Conservation (phyloP, 2,329 filamentous ascomycete genomes). For the Malbranchea cinnamomea region DNA sequence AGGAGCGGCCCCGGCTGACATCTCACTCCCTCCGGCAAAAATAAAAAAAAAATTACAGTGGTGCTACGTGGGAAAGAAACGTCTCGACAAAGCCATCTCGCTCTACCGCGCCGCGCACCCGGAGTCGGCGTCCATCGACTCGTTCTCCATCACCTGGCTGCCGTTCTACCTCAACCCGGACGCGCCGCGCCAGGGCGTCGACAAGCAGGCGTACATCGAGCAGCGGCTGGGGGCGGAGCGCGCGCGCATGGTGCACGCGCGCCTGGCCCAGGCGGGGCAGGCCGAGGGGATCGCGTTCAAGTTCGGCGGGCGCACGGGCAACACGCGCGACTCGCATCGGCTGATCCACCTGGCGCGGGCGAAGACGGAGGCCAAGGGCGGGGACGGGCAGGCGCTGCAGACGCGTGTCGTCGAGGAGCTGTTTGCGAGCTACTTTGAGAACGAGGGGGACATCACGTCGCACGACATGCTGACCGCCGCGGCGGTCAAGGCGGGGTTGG, state of each 20-base stretch:
- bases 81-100: conserved; percentile 56
- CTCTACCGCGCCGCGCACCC: conserved; percentile 50
- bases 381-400: conserved; percentile 36
- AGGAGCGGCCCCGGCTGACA: too few species aligned
- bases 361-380: too few species aligned
- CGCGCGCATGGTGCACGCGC: conserved; percentile 39
- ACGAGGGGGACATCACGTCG: conserved; percentile 48
- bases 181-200: conserved; percentile 35
- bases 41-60: conserved; percentile 20
- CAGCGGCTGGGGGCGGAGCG: conserved; percentile 51
- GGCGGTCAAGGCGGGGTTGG: conserved; percentile 30
- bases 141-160: conserved; percentile 58
- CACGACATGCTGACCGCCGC: conserved; percentile 37
- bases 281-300: conserved; percentile 59
- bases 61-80: conserved; percentile 68
- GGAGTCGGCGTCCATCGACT: conserved; percentile 36
- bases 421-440: conserved; percentile 53
- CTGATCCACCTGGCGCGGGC: conserved; percentile 53
- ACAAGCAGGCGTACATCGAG: conserved; percentile 44
- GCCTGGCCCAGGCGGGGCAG: conserved; percentile 43
- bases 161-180: conserved; percentile 69
- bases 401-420: conserved; percentile 46
- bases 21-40: too few species aligned
- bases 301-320: conserved; percentile 56
- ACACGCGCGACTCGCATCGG: conserved; percentile 66